A percentile compares a stretch with the other conserved stretches of the same genome.
Evolutionary conservation across 2,329 filamentous ascomycete genomes (phyloP).

Genomic region (Talaromyces sp.): DNA sequence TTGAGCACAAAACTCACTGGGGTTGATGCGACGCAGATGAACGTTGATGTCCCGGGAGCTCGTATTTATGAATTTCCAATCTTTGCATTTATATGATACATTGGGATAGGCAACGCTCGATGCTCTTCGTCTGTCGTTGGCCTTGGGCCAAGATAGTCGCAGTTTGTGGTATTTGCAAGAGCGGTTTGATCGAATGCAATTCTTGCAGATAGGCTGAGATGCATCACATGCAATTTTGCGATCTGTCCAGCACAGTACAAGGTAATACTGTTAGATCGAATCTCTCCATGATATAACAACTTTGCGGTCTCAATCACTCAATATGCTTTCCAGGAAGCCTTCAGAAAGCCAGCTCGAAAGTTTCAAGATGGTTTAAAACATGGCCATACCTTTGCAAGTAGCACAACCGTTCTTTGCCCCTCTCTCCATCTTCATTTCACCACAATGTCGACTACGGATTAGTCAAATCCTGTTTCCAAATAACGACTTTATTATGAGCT

Average conservation of each 20-base stretch:
- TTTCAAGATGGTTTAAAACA: not conserved
- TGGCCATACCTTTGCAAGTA: not conserved
- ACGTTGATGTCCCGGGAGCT: not conserved
- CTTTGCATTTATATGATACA: not conserved
- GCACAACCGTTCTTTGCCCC: not conserved
- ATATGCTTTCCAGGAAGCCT: not conserved
- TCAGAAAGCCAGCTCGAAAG: not conserved
- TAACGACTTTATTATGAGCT: no score
- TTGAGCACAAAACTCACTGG: not conserved
- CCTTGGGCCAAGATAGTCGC: conserved; percentile 3
- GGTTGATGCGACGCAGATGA: not conserved
- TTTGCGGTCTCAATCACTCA: not conserved
- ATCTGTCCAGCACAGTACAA: not conserved
- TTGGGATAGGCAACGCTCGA: not conserved
- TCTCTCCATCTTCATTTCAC: not conserved
- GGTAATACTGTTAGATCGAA: not conserved
- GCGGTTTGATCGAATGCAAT: conserved; percentile 7
- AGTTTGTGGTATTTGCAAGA: conserved; percentile 4
- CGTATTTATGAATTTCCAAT: conserved; percentile 8
- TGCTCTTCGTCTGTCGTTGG: conserved; percentile 5
- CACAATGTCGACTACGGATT: not conserved
- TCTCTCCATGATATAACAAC: not conserved
- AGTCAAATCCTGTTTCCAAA: not conserved
- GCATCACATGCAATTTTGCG: conserved; percentile 14
- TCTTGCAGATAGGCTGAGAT: not conserved